phyloP scores from a whole-genome alignment of 129 eudicot species.

The Oenanthe sinensis region DNA sequence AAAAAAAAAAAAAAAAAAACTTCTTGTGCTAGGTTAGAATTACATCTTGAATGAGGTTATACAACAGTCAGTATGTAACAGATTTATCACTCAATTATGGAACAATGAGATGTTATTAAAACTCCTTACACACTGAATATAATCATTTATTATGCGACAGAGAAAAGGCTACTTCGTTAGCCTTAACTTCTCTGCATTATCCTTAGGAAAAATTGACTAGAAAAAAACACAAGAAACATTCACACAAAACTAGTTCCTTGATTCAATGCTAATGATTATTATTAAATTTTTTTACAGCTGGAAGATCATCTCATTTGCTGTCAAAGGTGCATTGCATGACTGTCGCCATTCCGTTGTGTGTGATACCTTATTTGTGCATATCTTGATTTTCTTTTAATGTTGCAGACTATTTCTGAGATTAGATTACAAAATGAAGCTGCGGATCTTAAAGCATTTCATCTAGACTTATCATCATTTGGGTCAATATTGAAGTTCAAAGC shows the following conservation, averaged over 20 bases:
- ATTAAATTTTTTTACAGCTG: constrained; percentile 41
- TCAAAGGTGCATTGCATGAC: constrained; percentile 36
- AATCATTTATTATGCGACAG: not conserved
- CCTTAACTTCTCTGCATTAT: not conserved
- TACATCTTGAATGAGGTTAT: not conserved
- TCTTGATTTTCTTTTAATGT: constrained; percentile 19
- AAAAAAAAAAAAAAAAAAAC: not conserved
- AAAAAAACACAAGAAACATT: not conserved
- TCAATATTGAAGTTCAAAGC: constrained; percentile 61
- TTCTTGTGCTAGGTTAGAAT: not conserved
- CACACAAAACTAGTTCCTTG: constrained; percentile 1
- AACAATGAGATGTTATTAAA: not conserved
- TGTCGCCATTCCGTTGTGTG: not conserved
- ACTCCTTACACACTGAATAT: not conserved
- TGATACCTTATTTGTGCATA: not conserved
- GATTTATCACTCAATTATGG: not conserved
- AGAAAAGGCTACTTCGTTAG: not conserved
- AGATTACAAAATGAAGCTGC: constrained; percentile 38
- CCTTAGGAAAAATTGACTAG: not conserved
- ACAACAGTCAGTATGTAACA: not conserved
- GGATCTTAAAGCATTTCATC: constrained; percentile 57
- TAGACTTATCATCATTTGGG: constrained; percentile 56
- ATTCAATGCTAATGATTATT: not conserved
- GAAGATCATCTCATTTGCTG: constrained; percentile 49
- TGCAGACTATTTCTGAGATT: constrained; percentile 52